phyloP scores from a whole-genome alignment of 345 rosid species.

The Brassica incana region DNA sequence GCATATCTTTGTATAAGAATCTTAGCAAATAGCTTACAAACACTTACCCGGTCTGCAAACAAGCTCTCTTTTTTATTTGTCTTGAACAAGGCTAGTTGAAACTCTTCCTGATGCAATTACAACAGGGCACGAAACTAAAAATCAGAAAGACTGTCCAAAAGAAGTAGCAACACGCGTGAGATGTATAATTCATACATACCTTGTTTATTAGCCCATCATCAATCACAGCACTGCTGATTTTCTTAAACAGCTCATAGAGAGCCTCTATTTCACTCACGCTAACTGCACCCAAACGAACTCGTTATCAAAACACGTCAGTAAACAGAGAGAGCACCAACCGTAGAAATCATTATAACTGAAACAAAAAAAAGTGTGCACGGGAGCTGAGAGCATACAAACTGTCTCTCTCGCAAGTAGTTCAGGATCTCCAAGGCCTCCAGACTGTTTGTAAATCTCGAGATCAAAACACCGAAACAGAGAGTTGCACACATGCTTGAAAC shows the following conservation, averaged over 20 bases:
- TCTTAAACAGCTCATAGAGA: slow-evolving; percentile 88
- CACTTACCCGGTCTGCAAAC: slow-evolving; percentile 63
- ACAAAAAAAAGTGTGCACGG: neutral
- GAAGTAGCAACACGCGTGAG: neutral
- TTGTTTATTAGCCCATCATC: slow-evolving; percentile 93
- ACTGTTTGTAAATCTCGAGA: slow-evolving; percentile 59
- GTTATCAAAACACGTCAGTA: slow-evolving; percentile 8
- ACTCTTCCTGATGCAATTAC: slow-evolving; percentile 55
- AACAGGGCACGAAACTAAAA: neutral
- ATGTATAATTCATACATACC: slow-evolving; percentile 43
- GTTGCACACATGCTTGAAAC: slow-evolving; percentile 58
- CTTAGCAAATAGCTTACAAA: slow-evolving; percentile 12
- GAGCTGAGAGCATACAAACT: slow-evolving; percentile 58
- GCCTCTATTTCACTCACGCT: slow-evolving; percentile 95
- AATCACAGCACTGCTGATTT: slow-evolving; percentile 91
- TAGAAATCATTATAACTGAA: slow-evolving; percentile 15
- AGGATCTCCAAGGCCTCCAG: slow-evolving; percentile 71
- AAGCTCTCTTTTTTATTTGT: slow-evolving; percentile 72
- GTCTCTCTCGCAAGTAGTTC: slow-evolving; percentile 80
- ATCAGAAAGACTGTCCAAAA: slow-evolving; percentile 7
- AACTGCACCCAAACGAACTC: slow-evolving; percentile 51
- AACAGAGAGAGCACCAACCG: slow-evolving; percentile 13
- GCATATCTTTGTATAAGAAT: neutral
- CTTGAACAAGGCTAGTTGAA: slow-evolving; percentile 67
- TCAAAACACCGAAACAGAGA: slow-evolving; percentile 61